These are phyloP conservation scores for Taphrina flavorubra DNA, from an alignment of 1,139 yeast species.

Conservation along the genomic window DNA sequence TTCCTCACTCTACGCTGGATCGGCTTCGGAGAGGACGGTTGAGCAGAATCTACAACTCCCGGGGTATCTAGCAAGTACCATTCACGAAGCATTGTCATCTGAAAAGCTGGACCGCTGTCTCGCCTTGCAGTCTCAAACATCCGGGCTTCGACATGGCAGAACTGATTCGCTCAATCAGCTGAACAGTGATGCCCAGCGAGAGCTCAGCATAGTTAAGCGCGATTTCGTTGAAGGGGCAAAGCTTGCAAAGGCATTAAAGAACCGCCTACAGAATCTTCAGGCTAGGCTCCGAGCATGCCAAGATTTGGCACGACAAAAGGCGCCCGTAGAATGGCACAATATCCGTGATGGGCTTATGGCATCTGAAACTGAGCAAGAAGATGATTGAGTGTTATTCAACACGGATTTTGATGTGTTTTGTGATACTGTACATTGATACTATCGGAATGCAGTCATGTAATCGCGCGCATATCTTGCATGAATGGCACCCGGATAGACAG, in stretches of 20 bases:
- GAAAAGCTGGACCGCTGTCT: slow-evolving; percentile 31
- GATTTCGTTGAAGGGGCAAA: slow-evolving; percentile 30
- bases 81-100: slow-evolving; percentile 24
- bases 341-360: slow-evolving; percentile 16
- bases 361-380: not conserved
- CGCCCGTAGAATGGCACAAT: slow-evolving; percentile 33
- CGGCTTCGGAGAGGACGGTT: slow-evolving; percentile 1
- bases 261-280: slow-evolving; percentile 18
- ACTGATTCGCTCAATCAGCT: slow-evolving; percentile 8
- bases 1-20: slow-evolving; percentile 33
- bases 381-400: not conserved
- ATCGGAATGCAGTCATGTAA: too few species aligned
- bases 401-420: too few species aligned
- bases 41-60: slow-evolving; percentile 8
- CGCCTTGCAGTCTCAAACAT: slow-evolving; percentile 32
- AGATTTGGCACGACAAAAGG: slow-evolving; percentile 14
- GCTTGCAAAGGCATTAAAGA: slow-evolving; percentile 21
- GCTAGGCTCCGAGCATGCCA: slow-evolving; percentile 28
- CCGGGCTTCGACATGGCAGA: slow-evolving; percentile 21
- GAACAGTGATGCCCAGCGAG: slow-evolving; percentile 6
- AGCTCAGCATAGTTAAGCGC: slow-evolving; percentile 18
- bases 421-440: too few species aligned
- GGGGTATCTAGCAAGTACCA: slow-evolving; percentile 14
- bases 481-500: too few species aligned
- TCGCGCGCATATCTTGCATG: too few species aligned